These are phyloP conservation scores for Trichoderma polysporum DNA, from an alignment of 2,329 filamentous ascomycete genomes.

Conservation along the genomic window DNA sequence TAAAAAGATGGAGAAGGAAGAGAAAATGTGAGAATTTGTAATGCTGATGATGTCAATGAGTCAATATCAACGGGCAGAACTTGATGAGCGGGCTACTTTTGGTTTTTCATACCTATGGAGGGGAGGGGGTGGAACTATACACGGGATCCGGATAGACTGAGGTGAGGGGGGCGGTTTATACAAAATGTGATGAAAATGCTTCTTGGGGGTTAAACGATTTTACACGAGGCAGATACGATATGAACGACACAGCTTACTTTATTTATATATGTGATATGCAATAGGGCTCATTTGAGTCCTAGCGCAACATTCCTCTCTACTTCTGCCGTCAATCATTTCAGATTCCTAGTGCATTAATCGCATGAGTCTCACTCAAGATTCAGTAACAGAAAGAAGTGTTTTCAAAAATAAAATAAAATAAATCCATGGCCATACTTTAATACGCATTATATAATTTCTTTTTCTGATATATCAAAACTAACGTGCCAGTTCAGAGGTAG, in stretches of 20 bases:
- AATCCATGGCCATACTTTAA: background rate
- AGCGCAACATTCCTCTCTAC: background rate
- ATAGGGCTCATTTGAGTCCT: background rate
- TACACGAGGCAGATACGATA: background rate
- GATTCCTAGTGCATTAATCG: too few relatives aligned
- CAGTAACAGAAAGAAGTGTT: background rate
- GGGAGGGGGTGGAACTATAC: background rate
- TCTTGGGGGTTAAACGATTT: background rate
- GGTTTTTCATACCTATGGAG: background rate
- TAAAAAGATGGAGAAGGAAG: background rate
- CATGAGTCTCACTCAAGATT: background rate
- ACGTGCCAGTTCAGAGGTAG: background rate
- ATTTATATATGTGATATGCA: background rate
- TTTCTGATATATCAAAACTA: background rate
- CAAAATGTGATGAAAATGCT: background rate
- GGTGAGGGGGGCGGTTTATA: background rate
- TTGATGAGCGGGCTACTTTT: background rate
- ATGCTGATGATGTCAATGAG: conserved; percentile 15
- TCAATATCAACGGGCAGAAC: conserved; percentile 7
- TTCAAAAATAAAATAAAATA: too few relatives aligned
- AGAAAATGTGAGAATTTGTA: background rate
- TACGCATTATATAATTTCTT: background rate
- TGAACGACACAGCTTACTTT: background rate
- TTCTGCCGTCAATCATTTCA: background rate
- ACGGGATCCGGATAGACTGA: conserved; percentile 2